A percentile compares a stretch with the other conserved stretches of the same genome.
phyloP scores from a whole-genome alignment of 2,329 filamentous ascomycete genomes.

The Pseudopithomyces maydicus region DNA sequence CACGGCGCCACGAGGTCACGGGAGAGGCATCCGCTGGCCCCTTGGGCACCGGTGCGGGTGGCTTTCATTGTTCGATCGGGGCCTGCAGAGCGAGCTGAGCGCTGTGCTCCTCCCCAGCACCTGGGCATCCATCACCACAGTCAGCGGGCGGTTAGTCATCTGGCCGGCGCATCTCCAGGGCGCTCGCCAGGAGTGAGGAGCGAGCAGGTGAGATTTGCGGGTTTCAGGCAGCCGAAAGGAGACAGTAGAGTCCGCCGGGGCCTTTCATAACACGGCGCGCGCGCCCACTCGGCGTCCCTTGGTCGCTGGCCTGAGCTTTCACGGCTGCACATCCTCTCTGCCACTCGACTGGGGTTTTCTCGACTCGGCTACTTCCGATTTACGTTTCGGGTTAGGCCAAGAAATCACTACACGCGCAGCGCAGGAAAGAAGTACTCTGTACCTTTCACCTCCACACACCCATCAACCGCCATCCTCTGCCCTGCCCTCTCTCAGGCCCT shows the following conservation, averaged over 20 bases:
- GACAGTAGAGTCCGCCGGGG: conserved; percentile 17
- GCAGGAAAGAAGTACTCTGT: conserved; percentile 44
- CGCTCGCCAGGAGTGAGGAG: conserved; percentile 18
- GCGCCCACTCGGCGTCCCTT: conserved; percentile 1
- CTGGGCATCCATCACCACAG: background rate
- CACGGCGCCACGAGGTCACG: no score
- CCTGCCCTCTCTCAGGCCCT: conserved; percentile 27
- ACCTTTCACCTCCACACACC: conserved; percentile 39
- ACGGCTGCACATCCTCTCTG: conserved; percentile 8
- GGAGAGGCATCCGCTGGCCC: background rate
- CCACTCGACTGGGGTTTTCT: conserved; percentile 11
- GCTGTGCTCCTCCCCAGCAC: background rate
- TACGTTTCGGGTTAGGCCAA: conserved; percentile 29
- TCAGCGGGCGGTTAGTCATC: conserved; percentile 30
- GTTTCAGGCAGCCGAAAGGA: conserved; percentile 31
- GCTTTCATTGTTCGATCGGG: conserved; percentile 6
- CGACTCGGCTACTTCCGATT: conserved; percentile 30
- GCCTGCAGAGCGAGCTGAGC: conserved; percentile 17
- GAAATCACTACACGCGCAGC: conserved; percentile 41
- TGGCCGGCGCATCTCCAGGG: conserved; percentile 11
- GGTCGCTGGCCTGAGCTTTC: conserved; percentile 24
- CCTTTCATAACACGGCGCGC: conserved; percentile 15
- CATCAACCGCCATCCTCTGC: conserved; percentile 30
- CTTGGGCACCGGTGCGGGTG: background rate
- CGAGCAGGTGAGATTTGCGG: conserved; percentile 29